These are phyloP conservation scores for Galeopsis tetrahit DNA, from an alignment of 257 asterid genomes.

Conservation along the genomic window DNA sequence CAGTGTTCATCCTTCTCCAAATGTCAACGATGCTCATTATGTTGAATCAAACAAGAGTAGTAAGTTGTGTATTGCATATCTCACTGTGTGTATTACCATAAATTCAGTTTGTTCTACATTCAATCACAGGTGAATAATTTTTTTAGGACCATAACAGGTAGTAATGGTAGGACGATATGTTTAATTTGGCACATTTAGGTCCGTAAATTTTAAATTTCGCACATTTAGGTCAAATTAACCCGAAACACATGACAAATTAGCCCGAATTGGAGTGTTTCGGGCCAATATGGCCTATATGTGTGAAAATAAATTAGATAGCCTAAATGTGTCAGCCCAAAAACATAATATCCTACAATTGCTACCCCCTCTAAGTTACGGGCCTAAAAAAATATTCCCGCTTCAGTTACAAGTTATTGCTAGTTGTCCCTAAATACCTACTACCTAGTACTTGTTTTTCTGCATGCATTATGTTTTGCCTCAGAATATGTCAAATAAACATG, in stretches of 20 bases:
- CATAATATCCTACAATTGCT: too few species aligned
- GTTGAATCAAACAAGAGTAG: constrained; percentile 44
- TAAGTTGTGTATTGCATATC: constrained; percentile 39
- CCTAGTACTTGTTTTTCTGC: neutral
- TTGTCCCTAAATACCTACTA: neutral
- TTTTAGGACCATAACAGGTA: too few species aligned
- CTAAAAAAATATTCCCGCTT: neutral
- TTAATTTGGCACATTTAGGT: too few species aligned
- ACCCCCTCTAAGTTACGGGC: too few species aligned
- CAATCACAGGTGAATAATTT: neutral
- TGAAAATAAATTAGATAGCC: too few species aligned
- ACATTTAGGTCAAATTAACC: too few species aligned
- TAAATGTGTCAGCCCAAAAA: too few species aligned
- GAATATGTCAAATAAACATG: constrained; percentile 8
- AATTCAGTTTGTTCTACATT: constrained; percentile 3
- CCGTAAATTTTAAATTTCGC: too few species aligned
- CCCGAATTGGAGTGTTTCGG: too few species aligned
- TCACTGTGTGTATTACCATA: constrained; percentile 11
- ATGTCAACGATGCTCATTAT: constrained; percentile 31
- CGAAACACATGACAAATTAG: too few species aligned
- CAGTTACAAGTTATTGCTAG: neutral
- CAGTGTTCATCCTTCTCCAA: constrained; percentile 39
- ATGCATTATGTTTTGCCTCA: constrained; percentile 7
- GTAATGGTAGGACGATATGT: too few species aligned
- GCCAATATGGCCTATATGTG: too few species aligned